Percentiles rank a stretch among this genome's conserved stretches.
These are phyloP conservation scores for Sabuloglossum arenarium DNA, from an alignment of 495 filamentous ascomycete genomes.

Conservation along the genomic window DNA sequence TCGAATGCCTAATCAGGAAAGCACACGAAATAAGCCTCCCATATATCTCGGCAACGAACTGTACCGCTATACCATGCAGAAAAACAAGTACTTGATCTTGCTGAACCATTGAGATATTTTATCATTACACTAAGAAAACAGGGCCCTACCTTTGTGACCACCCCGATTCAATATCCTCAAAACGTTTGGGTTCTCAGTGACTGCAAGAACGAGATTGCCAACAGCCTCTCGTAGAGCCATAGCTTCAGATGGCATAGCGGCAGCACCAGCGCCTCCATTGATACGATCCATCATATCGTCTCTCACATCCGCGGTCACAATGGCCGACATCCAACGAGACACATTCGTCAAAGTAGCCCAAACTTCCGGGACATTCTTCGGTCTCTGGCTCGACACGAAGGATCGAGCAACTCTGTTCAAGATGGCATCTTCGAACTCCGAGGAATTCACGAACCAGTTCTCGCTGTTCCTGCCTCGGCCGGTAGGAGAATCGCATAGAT, in stretches of 20 bases:
- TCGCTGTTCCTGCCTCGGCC: constrained; percentile 4
- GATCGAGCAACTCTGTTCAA: constrained; percentile 29
- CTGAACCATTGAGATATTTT: not conserved
- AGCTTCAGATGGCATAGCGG: constrained; percentile 20
- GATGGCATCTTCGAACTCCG: constrained; percentile 26
- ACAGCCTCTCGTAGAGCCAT: constrained; percentile 32
- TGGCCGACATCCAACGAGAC: constrained; percentile 19
- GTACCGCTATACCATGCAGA: not conserved
- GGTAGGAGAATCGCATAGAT: constrained; percentile 16
- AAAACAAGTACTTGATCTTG: not conserved
- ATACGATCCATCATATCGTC: constrained; percentile 14
- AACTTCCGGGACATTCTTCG: constrained; percentile 12
- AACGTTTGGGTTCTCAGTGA: constrained; percentile 29
- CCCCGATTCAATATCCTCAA: constrained; percentile 20
- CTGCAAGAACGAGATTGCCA: constrained; percentile 24
- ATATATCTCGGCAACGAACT: too few species aligned
- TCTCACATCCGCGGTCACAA: constrained; percentile 11
- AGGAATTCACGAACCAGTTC: constrained; percentile 3
- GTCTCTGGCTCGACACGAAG: constrained; percentile 18
- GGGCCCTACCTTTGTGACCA: constrained; percentile 14
- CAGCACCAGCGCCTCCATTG: not conserved
- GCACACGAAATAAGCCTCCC: not conserved
- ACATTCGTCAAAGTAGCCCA: constrained; percentile 13
- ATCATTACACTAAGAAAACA: not conserved
- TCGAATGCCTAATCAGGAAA: constrained; percentile 16